phyloP scores from a whole-genome alignment of 1,139 yeast genomes.

The Meyerozyma elateridarum region DNA sequence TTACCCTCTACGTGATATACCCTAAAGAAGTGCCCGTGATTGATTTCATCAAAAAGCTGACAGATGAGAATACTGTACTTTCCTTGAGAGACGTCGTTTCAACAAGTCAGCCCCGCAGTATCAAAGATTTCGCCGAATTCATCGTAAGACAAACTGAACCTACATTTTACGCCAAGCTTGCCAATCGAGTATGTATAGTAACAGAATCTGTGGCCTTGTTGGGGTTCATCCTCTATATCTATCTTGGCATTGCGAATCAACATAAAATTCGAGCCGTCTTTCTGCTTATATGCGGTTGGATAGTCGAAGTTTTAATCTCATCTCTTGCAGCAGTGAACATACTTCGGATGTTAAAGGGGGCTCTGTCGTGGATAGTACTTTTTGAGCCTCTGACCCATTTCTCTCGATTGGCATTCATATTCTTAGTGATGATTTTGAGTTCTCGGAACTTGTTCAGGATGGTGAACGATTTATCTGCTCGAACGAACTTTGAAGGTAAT shows the following conservation, averaged over 20 bases:
- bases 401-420: slow-evolving; percentile 21
- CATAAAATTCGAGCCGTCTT: slow-evolving; percentile 53
- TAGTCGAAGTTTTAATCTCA: slow-evolving; percentile 46
- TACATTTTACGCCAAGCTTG: slow-evolving; percentile 9
- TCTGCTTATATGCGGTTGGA: slow-evolving; percentile 61
- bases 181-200: slow-evolving; percentile 9
- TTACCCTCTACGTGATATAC: slow-evolving; percentile 1
- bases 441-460: slow-evolving; percentile 28
- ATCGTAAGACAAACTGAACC: slow-evolving; percentile 17
- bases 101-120: slow-evolving; percentile 11
- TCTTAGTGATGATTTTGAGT: slow-evolving; percentile 26
- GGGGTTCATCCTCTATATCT: slow-evolving; percentile 19
- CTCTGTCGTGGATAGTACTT: slow-evolving; percentile 23
- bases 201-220: slow-evolving; percentile 10
- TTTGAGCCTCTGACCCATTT: slow-evolving; percentile 29
- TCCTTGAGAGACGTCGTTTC: slow-evolving; percentile 8
- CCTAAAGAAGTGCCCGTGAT: background rate
- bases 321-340: slow-evolving; percentile 48
- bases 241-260: slow-evolving; percentile 48
- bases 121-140: slow-evolving; percentile 20
- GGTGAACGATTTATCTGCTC: slow-evolving; percentile 18
- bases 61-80: slow-evolving; percentile 1
- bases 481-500: slow-evolving; percentile 13
- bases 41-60: background rate
- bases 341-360: slow-evolving; percentile 15